phyloP scores from a whole-genome alignment of 139 green algal genomes.

The Auxenochlorella protothecoides region DNA sequence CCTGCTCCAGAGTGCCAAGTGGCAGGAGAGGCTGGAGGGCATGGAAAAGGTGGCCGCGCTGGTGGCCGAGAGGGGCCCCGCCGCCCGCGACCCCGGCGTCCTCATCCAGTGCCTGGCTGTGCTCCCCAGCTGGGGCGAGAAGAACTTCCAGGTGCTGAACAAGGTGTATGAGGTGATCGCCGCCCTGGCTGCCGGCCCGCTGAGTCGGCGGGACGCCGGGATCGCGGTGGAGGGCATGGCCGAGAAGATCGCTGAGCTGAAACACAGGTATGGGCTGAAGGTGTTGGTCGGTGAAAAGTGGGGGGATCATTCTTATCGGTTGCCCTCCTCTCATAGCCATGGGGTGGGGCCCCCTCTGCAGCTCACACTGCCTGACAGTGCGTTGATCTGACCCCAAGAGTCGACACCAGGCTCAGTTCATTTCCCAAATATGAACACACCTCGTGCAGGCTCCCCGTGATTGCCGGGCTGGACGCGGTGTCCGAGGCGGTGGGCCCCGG shows the following conservation, averaged over 20 bases:
- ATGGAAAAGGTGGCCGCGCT: slow-evolving; percentile 46
- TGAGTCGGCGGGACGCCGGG: slow-evolving; percentile 51
- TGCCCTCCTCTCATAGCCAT: too few relatives aligned
- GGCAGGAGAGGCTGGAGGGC: slow-evolving; percentile 81
- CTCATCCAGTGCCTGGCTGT: slow-evolving; percentile 56
- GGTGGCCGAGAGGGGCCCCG: slow-evolving; percentile 20
- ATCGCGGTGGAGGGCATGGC: slow-evolving; percentile 57
- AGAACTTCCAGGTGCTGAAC: slow-evolving; percentile 93
- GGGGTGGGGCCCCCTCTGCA: too few relatives aligned
- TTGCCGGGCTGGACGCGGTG: slow-evolving; percentile 43
- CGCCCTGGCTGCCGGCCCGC: slow-evolving; percentile 22
- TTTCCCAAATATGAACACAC: background rate
- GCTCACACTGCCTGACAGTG: too few relatives aligned
- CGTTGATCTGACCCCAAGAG: too few relatives aligned
- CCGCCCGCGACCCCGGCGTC: slow-evolving; percentile 19
- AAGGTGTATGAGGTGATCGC: slow-evolving; percentile 81
- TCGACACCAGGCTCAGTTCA: too few relatives aligned
- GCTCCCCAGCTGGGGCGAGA: slow-evolving; percentile 81
- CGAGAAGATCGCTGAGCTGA: slow-evolving; percentile 48
- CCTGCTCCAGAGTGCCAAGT: slow-evolving; percentile 38
- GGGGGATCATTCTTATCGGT: background rate
- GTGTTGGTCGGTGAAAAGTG: background rate
- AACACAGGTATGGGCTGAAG: slow-evolving; percentile 15
- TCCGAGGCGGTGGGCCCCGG: slow-evolving; percentile 73
- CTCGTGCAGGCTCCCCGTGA: background rate